Conservation (phyloP, 208 protist genomes). For the Crithidia thermophila region DNA sequence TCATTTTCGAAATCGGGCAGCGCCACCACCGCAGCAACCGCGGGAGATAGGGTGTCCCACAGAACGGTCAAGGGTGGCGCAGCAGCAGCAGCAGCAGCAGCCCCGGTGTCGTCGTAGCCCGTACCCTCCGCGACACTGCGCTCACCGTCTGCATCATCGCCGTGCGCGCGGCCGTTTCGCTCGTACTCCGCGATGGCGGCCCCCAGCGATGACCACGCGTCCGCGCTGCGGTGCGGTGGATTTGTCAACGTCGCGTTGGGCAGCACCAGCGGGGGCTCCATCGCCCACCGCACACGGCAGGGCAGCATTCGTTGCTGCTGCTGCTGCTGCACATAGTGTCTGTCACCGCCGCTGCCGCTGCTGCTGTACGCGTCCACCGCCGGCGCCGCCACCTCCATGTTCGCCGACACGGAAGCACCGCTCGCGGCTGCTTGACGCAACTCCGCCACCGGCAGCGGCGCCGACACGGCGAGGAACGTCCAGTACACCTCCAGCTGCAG, state of each 20-base stretch:
- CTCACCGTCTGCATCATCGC: neutral
- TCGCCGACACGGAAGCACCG: neutral
- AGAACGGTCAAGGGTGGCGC: constrained; percentile 33
- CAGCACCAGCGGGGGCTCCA: constrained; percentile 14
- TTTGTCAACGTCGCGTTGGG: neutral
- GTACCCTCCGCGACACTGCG: neutral
- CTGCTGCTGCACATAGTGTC: neutral
- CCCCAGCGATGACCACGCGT: constrained; percentile 11
- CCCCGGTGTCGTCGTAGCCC: neutral
- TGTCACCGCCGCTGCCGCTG: neutral
- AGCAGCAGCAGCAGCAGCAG: neutral
- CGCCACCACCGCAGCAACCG: neutral
- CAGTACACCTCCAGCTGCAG: constrained; percentile 24
- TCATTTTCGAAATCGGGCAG: neutral
- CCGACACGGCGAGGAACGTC: constrained; percentile 21
- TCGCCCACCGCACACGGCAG: constrained; percentile 22
- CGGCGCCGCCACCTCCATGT: neutral
- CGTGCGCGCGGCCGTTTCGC: neutral
- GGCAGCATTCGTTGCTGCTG: neutral
- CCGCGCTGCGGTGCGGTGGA: neutral
- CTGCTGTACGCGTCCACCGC: neutral
- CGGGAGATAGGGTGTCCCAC: constrained; percentile 34
- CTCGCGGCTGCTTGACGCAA: neutral
- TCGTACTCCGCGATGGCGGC: constrained; percentile 22
- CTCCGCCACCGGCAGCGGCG: constrained; percentile 15